Percentiles rank a stretch among this genome's conserved stretches.
Conservation (phyloP, 176 grass and related monocot genomes). For the Carex kokanica region DNA sequence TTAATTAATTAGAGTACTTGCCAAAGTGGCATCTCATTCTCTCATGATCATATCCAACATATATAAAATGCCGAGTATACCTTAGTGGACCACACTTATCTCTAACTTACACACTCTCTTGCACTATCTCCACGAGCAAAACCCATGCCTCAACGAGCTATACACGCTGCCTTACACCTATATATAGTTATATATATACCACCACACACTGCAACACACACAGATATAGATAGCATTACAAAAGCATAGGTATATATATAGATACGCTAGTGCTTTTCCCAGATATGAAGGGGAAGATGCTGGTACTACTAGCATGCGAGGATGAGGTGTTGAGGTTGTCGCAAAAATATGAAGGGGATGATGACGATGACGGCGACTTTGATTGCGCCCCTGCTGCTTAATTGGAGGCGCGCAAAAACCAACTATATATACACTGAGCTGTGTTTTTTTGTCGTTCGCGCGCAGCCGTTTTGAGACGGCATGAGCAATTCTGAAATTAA, state of each 20-base stretch:
- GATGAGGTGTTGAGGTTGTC: slow-evolving; percentile 24
- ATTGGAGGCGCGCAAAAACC: slow-evolving; percentile 9
- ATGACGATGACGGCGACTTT: slow-evolving; percentile 58
- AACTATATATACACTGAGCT: not conserved
- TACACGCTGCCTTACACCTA: slow-evolving; percentile 33
- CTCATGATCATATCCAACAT: not conserved
- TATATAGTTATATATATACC: slow-evolving; percentile 31
- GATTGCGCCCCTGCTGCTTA: slow-evolving; percentile 68
- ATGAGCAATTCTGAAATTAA: too few species aligned
- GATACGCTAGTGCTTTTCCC: not conserved
- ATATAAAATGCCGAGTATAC: slow-evolving; percentile 15
- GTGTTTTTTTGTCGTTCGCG: too few species aligned
- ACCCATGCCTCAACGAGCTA: slow-evolving; percentile 47
- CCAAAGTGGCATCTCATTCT: not conserved
- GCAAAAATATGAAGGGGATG: slow-evolving; percentile 37
- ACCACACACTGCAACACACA: slow-evolving; percentile 4
- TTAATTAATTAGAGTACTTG: not conserved
- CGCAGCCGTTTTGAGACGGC: too few species aligned
- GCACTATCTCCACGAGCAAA: slow-evolving; percentile 29
- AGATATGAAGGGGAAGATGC: not conserved
- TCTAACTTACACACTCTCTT: slow-evolving; percentile 26
- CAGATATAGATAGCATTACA: not conserved
- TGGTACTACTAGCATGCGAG: not conserved
- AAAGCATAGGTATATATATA: too few species aligned
- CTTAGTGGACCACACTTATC: slow-evolving; percentile 1